Conservation (phyloP, 495 filamentous ascomycete genomes). For the Annulohypoxylon bovei region DNA sequence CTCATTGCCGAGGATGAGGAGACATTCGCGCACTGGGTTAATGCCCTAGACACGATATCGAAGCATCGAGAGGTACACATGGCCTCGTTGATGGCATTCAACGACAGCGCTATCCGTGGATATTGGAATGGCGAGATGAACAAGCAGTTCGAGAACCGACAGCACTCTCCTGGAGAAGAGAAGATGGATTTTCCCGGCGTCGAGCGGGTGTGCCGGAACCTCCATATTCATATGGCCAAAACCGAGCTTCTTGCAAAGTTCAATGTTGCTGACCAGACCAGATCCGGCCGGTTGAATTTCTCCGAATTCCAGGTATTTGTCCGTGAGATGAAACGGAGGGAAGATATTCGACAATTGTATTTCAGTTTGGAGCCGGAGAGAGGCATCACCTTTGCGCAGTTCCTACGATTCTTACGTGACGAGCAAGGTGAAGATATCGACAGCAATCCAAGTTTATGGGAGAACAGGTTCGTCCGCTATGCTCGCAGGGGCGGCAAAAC, state of each 20-base stretch:
- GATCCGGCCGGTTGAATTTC: constrained; percentile 73
- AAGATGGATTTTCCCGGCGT: constrained; percentile 78
- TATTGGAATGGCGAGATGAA: constrained; percentile 92
- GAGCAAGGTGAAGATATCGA: constrained; percentile 81
- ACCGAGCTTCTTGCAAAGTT: constrained; percentile 81
- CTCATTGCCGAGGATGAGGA: constrained; percentile 77
- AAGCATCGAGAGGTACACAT: constrained; percentile 88
- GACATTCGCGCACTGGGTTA: constrained; percentile 80
- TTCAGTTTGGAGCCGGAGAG: constrained; percentile 60
- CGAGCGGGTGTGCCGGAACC: constrained; percentile 80
- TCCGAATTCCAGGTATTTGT: constrained; percentile 85
- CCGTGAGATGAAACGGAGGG: constrained; percentile 78
- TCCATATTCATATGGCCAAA: constrained; percentile 88
- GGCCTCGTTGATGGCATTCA: constrained; percentile 80
- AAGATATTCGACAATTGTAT: constrained; percentile 80
- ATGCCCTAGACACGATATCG: constrained; percentile 79
- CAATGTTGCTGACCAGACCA: constrained; percentile 70
- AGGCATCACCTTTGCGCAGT: constrained; percentile 76
- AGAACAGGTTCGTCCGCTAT: constrained; percentile 71
- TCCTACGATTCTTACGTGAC: constrained; percentile 77
- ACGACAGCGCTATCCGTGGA: constrained; percentile 78
- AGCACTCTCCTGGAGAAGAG: constrained; percentile 68
- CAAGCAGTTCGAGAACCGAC: constrained; percentile 66
- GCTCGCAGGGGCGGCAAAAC: constrained; percentile 51
- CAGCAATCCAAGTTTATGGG: constrained; percentile 71